phyloP scores from a whole-genome alignment of 2,329 filamentous ascomycete genomes.

The Exophiala aquamarina region DNA sequence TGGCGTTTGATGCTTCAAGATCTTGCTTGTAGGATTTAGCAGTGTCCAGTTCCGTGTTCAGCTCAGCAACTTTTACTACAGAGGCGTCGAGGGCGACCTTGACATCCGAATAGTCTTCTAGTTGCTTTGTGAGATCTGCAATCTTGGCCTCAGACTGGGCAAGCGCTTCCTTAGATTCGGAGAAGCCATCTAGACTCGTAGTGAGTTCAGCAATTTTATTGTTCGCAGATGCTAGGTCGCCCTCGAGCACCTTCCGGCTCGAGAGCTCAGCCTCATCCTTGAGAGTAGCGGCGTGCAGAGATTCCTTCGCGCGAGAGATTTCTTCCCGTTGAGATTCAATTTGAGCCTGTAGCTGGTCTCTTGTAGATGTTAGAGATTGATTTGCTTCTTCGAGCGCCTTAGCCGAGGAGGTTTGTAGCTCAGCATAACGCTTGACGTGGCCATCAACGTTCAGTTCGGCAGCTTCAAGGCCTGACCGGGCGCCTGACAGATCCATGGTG shows the following conservation, averaged over 20 bases:
- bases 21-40: slow-evolving; percentile 14
- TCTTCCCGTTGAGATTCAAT: slow-evolving; percentile 17
- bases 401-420: slow-evolving; percentile 18
- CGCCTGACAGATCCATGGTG: slow-evolving; percentile 64
- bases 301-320: slow-evolving; percentile 11
- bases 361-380: slow-evolving; percentile 10
- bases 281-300: slow-evolving; percentile 9
- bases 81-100: slow-evolving; percentile 15
- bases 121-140: slow-evolving; percentile 11
- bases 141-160: slow-evolving; percentile 10
- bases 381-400: slow-evolving; percentile 16
- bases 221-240: slow-evolving; percentile 13
- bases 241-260: slow-evolving; percentile 10
- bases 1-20: slow-evolving; percentile 10
- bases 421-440: slow-evolving; percentile 17
- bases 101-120: slow-evolving; percentile 7
- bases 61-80: slow-evolving; percentile 16
- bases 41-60: slow-evolving; percentile 12
- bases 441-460: slow-evolving; percentile 17
- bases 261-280: slow-evolving; percentile 14
- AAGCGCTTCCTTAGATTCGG: slow-evolving; percentile 13
- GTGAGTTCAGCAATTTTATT: slow-evolving; percentile 17
- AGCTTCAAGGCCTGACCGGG: slow-evolving; percentile 57
- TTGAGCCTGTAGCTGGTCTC: slow-evolving; percentile 15
- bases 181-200: slow-evolving; percentile 8